Conservation (phyloP, 2,329 filamentous ascomycete genomes). For the Lachnum nothofagi region DNA sequence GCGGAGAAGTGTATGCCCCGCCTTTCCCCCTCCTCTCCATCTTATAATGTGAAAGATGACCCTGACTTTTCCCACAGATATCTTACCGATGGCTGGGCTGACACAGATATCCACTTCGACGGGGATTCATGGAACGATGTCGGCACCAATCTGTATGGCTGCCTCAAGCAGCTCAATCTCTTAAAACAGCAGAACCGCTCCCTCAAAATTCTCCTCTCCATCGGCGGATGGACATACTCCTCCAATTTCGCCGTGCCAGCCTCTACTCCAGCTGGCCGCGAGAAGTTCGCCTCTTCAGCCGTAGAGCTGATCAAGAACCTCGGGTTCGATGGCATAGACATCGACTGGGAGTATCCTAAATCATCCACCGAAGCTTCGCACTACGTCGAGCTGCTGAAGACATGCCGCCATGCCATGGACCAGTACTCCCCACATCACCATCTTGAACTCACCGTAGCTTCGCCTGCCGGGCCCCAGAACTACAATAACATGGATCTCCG, state of each 20-base stretch:
- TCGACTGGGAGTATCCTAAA: constrained; percentile 66
- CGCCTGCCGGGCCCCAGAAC: constrained; percentile 58
- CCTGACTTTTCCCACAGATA: no score
- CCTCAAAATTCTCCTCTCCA: constrained; percentile 77
- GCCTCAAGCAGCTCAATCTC: constrained; percentile 80
- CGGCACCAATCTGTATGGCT: constrained; percentile 81
- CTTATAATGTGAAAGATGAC: no score
- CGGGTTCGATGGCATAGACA: constrained; percentile 69
- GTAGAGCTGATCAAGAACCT: constrained; percentile 73
- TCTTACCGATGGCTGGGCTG: constrained; percentile 59
- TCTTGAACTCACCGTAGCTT: constrained; percentile 62
- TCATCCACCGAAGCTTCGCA: constrained; percentile 49
- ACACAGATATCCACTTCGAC: constrained; percentile 55
- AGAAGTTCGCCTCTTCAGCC: constrained; percentile 66
- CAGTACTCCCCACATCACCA: constrained; percentile 48
- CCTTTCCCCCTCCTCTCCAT: neutral
- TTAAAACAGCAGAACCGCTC: constrained; percentile 77
- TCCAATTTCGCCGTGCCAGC: constrained; percentile 74
- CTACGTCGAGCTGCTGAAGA: constrained; percentile 54
- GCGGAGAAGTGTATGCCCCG: constrained; percentile 64
- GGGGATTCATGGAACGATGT: constrained; percentile 65
- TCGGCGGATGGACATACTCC: constrained; percentile 91
- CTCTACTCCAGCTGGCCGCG: constrained; percentile 63
- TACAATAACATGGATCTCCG: constrained; percentile 57
- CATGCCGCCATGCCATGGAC: constrained; percentile 54